These are phyloP conservation scores for Cystobasidium ongulense DNA, from an alignment of 768 basidiomycete genomes.

Conservation along the genomic window DNA sequence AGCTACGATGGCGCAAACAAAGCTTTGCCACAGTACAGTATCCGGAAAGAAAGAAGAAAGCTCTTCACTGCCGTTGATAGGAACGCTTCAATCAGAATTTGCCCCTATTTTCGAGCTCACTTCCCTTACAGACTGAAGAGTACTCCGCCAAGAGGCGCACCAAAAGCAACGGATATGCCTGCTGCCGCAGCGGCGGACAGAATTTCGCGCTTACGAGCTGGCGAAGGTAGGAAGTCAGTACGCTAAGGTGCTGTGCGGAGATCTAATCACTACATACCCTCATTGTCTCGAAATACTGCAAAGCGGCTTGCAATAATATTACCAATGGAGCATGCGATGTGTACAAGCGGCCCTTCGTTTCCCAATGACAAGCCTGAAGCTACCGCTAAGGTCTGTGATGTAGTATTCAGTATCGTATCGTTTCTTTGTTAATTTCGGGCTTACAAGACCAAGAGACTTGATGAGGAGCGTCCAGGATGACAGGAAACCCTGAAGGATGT, in stretches of 20 bases:
- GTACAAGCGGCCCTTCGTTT: conserved; percentile 67
- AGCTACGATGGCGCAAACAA: conserved; percentile 78
- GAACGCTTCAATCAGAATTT: background rate
- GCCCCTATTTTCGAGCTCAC: background rate
- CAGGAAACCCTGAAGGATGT: conserved; percentile 32
- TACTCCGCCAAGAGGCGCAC: conserved; percentile 85
- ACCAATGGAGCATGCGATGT: conserved; percentile 84
- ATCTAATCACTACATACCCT: conserved; percentile 51
- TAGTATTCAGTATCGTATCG: conserved; percentile 19
- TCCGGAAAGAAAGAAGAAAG: conserved; percentile 40
- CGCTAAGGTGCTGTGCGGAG: background rate
- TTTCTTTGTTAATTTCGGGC: conserved; percentile 78
- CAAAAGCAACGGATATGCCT: conserved; percentile 93
- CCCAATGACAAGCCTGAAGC: conserved; percentile 57
- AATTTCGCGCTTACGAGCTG: conserved; percentile 74
- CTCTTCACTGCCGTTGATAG: conserved; percentile 33
- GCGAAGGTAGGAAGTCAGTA: background rate
- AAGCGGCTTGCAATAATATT: conserved; percentile 82
- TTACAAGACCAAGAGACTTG: conserved; percentile 76
- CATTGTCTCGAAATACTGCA: conserved; percentile 82
- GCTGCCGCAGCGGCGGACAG: conserved; percentile 93
- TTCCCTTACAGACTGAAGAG: conserved; percentile 64
- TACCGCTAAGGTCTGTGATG: conserved; percentile 5
- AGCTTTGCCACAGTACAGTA: conserved; percentile 46
- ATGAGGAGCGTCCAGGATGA: conserved; percentile 69